Conservation (phyloP, 1,284 basidiomycete species). For the Sporisorium graminicola region DNA sequence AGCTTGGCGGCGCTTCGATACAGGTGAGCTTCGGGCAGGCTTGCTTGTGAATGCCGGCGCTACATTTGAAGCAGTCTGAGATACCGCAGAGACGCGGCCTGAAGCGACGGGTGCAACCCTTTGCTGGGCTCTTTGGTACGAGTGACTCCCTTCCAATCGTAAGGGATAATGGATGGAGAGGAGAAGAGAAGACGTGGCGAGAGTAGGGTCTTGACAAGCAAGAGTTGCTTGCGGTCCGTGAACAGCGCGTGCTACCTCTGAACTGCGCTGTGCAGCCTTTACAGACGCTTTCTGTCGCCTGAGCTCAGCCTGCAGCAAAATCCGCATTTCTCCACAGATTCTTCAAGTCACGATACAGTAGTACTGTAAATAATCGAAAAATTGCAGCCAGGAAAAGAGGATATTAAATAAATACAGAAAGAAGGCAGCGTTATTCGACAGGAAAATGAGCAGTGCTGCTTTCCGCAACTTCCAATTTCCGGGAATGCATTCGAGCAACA, state of each 20-base stretch:
- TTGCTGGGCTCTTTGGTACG: neutral
- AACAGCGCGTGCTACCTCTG: neutral
- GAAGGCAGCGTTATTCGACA: neutral
- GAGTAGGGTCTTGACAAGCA: slow-evolving; percentile 9
- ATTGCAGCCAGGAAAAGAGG: neutral
- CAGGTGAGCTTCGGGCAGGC: neutral
- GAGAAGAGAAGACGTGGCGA: neutral
- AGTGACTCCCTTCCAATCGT: no score
- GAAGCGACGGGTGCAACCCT: neutral
- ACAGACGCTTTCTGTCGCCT: neutral
- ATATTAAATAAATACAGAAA: neutral
- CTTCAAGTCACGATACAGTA: neutral
- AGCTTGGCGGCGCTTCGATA: no score
- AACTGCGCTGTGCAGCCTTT: neutral
- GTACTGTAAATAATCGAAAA: slow-evolving; percentile 1
- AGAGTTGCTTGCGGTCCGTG: neutral
- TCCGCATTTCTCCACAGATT: slow-evolving; percentile 11
- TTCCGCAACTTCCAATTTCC: neutral
- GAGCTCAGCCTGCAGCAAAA: slow-evolving; percentile 33
- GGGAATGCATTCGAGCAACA: neutral
- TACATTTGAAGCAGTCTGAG: neutral
- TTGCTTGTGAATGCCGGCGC: neutral
- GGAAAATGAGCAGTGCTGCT: neutral
- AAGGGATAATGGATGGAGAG: no score
- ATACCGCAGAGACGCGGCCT: neutral